Evolutionary conservation across 768 basidiomycete genomes (phyloP), one percentile per base, ranked within the genome.

Genomic region (Hypholoma fasciculare): DNA sequence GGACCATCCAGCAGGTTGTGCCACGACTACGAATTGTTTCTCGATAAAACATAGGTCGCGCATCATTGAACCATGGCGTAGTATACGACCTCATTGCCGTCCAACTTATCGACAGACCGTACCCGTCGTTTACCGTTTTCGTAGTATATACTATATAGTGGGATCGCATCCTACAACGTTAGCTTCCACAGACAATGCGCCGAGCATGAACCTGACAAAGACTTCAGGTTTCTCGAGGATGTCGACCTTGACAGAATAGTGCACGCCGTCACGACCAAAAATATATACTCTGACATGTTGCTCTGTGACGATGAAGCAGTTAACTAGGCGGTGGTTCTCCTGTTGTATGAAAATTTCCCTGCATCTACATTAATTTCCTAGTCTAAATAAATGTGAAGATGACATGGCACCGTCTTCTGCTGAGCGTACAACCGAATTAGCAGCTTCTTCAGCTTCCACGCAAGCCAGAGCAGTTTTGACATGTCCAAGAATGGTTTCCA

Each of bases 181-280:
- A 19, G 65, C 63, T 23, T 65, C 39, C 7, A 54, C 11, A 3
- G 65, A 65, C 12, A 39, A 26, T 17, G 64, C 27, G n/a, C 63
- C 63, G 42, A 66, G 59, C 38, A 70, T 53, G 43, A 67, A 44
- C 7, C 64, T 64, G 27, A 68, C 51, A 49, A 68, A 67, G 9
- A 52, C 36, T 7, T 34, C 20, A 2, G 65, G 51, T 3, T 56
- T n/a, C 7, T 56, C 11, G 52, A 65, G 65, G 38, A 63, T 63
- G 49, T 70, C 37, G 58, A 66, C 36, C 16, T 38, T 16, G 3
- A 34, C 43, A 1, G 64, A 57, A 46, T 38, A 49, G 19, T 59
- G 34, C 4, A 49, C 36, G 0, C 69, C 69, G 14, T 61, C 38
- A 30, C 67, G 61, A 48, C 64, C 67, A 55, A 67, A 68, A 7